Percentiles rank a stretch among this genome's conserved stretches.
phyloP scores from a whole-genome alignment of 139 green algal species.

The Micractinium sp. region DNA sequence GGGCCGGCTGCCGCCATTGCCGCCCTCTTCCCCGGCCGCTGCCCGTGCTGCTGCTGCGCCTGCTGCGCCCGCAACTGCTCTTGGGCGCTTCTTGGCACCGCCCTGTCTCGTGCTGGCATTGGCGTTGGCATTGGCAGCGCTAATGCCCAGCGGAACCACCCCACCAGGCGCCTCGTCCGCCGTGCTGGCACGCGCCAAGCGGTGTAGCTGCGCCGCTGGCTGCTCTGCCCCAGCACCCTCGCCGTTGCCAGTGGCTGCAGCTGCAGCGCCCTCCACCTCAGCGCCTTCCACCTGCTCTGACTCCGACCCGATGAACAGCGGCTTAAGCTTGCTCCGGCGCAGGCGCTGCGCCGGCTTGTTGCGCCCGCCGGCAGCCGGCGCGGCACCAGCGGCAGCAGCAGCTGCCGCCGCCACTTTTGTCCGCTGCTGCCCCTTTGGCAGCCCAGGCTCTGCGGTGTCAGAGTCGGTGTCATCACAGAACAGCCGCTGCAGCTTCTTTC shows the following conservation, averaged over 20 bases:
- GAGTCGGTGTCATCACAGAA: neutral
- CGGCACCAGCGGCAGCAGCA: neutral
- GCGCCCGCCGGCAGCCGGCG: neutral
- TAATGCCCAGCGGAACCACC: too few species aligned
- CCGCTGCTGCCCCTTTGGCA: neutral
- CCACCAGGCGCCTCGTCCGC: too few species aligned
- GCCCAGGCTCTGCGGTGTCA: neutral
- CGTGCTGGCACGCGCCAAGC: too few species aligned
- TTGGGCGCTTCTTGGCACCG: too few species aligned
- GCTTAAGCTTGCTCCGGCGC: neutral
- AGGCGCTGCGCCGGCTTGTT: neutral
- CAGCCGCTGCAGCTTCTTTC: neutral
- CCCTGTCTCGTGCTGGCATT: too few species aligned
- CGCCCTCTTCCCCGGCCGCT: too few species aligned
- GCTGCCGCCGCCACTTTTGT: neutral
- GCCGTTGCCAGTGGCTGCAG: neutral
- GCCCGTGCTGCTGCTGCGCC: too few species aligned
- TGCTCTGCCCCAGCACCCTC: too few species aligned
- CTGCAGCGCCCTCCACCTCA: neutral
- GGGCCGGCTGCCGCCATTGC: too few species aligned
- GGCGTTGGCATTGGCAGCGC: too few species aligned
- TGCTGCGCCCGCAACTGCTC: too few species aligned
- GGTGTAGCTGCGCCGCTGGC: too few species aligned
- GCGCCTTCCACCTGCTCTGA: neutral
- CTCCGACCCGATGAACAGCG: neutral